Evolutionary conservation across 345 rosid species (phyloP), one percentile per base, ranked within the genome.

Genomic region (Acer yangbiense): DNA sequence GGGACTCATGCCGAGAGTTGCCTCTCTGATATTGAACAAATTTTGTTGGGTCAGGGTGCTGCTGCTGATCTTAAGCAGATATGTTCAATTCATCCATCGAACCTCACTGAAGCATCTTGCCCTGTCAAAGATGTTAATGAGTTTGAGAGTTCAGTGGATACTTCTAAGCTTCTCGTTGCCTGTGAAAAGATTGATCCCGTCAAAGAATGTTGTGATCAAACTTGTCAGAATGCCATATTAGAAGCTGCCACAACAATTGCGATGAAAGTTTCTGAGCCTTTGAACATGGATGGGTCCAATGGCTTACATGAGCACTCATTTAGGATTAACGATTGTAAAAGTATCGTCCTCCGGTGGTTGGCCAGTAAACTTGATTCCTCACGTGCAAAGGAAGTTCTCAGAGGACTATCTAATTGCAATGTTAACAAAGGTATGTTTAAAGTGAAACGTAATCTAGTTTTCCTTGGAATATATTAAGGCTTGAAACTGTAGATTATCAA

Each of bases 341-440:
- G 75, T 64, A 77, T 96, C 29, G 97, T 90, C 50, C 83, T 88
- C 17, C 92, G 98, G n/a, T 94, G 98, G 98, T 83, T 95, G 54
- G 91, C 97, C 61, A 87, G 97, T 82, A 92, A 92, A 79, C 89
- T 95, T 12, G 91, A 84, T 44, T 83, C 85, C 83, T 81, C 86
- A 48, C 86, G 52, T 20, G 94, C 94, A 35, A 93, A 91, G 84
- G 88, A 90, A 82, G 89, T 92, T 79, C 94, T 92, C 39, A 87
- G 99, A 87, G 88, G 91, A 61, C 82, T 96, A 80, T 88, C 98
- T 13, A 92, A 91, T 83, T 96, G 99, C 88, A 88, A 91, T 46
- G 89, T 94, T 57, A 96, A 96, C 75, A 88, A 83, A 86, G 97
- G 99, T 96, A 71, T 83, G 83, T 82, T 65, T 35, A 16, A 57